phyloP scores from a whole-genome alignment of 2,329 filamentous ascomycete species.

The Monilinia aucupariae region DNA sequence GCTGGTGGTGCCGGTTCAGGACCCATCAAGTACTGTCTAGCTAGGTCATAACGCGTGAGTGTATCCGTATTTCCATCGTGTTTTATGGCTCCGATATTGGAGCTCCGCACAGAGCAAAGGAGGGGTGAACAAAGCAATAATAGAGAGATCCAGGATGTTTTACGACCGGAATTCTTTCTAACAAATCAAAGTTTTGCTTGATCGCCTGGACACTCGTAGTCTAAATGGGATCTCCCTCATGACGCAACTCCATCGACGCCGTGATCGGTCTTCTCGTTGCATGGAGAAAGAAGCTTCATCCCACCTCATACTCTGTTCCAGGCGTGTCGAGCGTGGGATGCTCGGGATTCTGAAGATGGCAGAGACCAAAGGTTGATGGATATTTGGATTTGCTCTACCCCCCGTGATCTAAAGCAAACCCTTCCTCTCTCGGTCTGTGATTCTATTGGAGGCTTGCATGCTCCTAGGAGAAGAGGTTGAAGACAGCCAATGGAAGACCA shows the following conservation, averaged over 20 bases:
- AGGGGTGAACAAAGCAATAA: background rate
- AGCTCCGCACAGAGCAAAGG: background rate
- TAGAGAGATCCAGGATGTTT: no score
- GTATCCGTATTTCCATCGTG: background rate
- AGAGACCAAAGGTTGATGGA: no score
- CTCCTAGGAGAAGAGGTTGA: background rate
- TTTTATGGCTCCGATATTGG: constrained; percentile 11
- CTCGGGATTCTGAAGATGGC: no score
- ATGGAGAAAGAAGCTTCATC: background rate
- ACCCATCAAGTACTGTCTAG: background rate
- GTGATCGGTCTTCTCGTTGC: constrained; percentile 11
- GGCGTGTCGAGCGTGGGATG: background rate
- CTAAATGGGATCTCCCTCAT: background rate
- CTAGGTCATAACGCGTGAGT: background rate
- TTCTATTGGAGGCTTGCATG: background rate
- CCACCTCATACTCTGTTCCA: background rate
- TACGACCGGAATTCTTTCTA: background rate
- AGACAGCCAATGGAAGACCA: background rate
- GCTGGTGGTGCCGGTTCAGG: constrained; percentile 4
- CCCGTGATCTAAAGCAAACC: no score
- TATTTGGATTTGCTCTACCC: background rate
- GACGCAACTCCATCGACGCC: background rate
- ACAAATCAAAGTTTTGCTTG: background rate
- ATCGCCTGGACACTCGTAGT: background rate
- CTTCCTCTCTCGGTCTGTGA: background rate